Conservation (phyloP, 495 filamentous ascomycete genomes). For the Podospora tetraspora region DNA sequence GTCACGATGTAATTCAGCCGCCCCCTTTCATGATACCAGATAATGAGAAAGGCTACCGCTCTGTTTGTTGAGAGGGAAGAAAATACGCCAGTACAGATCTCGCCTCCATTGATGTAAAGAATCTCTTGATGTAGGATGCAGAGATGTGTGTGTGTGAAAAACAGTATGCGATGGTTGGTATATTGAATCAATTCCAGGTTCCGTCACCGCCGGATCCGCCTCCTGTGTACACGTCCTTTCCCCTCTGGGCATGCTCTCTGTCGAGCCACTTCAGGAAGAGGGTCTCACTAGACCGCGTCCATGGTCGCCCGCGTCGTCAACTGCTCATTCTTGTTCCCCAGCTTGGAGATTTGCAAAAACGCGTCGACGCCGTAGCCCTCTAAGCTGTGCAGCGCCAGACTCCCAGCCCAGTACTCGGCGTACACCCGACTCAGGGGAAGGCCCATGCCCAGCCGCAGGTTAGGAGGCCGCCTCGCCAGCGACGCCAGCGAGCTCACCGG, state of each 20-base stretch:
- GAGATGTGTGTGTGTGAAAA: not conserved
- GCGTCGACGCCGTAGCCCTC: conserved; percentile 98
- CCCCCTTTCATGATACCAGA: conserved; percentile 39
- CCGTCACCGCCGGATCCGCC: not conserved
- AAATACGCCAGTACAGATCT: not conserved
- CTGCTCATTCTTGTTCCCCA: conserved; percentile 98
- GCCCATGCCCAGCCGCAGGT: conserved; percentile 88
- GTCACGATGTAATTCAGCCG: conserved; percentile 45
- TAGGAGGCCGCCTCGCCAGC: conserved; percentile 74
- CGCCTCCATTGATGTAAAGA: not conserved
- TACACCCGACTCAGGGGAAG: conserved; percentile 92
- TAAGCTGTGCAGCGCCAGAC: conserved; percentile 82
- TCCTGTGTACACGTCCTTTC: not conserved
- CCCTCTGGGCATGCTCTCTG: not conserved
- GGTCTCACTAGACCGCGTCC: conserved; percentile 64
- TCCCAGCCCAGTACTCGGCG: conserved; percentile 98
- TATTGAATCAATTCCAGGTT: not conserved
- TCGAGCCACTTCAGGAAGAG: not conserved
- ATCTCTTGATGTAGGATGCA: not conserved
- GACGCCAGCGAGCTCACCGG: conserved; percentile 64
- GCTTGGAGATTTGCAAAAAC: conserved; percentile 92
- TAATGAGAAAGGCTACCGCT: conserved; percentile 39
- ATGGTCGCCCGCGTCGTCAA: conserved; percentile 81
- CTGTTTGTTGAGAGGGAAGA: conserved; percentile 10
- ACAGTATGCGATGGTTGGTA: not conserved